Conservation (phyloP, 1,284 basidiomycete species). For the Schizophyllum commune region DNA sequence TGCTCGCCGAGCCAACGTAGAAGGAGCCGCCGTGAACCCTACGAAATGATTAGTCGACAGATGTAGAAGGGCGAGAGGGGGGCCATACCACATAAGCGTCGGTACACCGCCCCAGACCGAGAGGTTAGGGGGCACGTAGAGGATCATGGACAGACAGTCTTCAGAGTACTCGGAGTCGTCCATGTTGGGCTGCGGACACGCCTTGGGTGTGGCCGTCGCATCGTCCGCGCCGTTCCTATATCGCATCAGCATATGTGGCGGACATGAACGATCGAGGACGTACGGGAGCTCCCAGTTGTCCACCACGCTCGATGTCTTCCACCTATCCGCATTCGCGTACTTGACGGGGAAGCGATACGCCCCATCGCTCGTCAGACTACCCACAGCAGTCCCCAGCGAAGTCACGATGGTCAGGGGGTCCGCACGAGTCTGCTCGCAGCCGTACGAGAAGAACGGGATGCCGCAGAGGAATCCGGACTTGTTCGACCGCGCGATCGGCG, state of each 20-base stretch:
- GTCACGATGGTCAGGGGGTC: neutral
- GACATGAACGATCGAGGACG: constrained; percentile 19
- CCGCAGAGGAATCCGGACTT: neutral
- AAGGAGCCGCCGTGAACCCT: constrained; percentile 90
- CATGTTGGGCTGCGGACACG: constrained; percentile 58
- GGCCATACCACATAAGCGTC: constrained; percentile 56
- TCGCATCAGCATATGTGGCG: neutral
- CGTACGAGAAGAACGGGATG: neutral
- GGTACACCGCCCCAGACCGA: constrained; percentile 32
- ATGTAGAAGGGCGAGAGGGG: neutral
- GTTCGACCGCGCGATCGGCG: neutral
- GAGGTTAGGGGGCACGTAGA: constrained; percentile 55
- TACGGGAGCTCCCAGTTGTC: constrained; percentile 57
- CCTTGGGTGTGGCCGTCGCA: constrained; percentile 49
- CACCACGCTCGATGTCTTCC: constrained; percentile 46
- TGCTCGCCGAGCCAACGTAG: constrained; percentile 61
- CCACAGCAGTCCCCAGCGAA: neutral
- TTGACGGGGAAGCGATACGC: constrained; percentile 46
- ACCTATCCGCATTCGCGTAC: constrained; percentile 57
- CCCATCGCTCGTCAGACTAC: neutral
- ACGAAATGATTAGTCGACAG: constrained; percentile 3
- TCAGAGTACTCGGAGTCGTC: constrained; percentile 49
- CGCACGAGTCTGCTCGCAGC: neutral
- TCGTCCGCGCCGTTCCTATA: constrained; percentile 45
- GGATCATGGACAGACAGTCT: constrained; percentile 71